Base-by-base conservation (phyloP, 768 basidiomycete species). In the Lactarius evosmus region DNA sequence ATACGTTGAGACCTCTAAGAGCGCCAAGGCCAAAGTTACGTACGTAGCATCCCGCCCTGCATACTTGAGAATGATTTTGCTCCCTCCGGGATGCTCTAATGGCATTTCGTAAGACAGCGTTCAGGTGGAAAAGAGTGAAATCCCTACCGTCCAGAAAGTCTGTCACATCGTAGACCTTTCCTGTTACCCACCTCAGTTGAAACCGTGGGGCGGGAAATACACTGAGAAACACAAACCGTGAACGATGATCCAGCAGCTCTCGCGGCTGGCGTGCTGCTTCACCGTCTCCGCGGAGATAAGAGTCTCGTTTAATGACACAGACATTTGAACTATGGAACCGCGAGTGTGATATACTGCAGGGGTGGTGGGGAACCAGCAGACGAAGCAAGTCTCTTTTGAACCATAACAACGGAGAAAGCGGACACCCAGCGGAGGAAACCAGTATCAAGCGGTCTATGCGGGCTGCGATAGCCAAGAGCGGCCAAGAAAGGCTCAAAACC, bases 11-110 rank as follows among this genome's bases (percentile, higher is more conserved):
- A 40, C 27, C 46, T 29, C 2, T 3, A 8, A 11, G 34, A 17
- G 33, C 8, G 11, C 7, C 16, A 5, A 4, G 2, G 1, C 16
- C 5, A 19, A 27, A 8, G 27, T 3, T 19, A 22, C 73, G 56
- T 49, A 74, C 73, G 75, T 77, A 38, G 80, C 81, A 66, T 83
- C 83, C 71, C 77, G 80, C 19, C 84, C 84, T 0, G 82, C 84
- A 63, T 83, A 82, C 66, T 82, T 81, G 49, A 84, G 67, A 60
- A 85, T 80, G 69, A 83, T 82, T 62, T 76, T 78, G 56, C 76
- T 74, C 1, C 83, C 83, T 17, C 83, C 82, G 2, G 38, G 38
- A 38, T 38, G 38, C 16, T 38, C 38, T 38, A 14, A 38, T 17
- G 38, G 38, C 6, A 14, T 38, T 38, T 17, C 70, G 68, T 2